These are phyloP conservation scores for Tylopilus subfusipes DNA, from an alignment of 768 basidiomycete genomes.

Conservation along the genomic window DNA sequence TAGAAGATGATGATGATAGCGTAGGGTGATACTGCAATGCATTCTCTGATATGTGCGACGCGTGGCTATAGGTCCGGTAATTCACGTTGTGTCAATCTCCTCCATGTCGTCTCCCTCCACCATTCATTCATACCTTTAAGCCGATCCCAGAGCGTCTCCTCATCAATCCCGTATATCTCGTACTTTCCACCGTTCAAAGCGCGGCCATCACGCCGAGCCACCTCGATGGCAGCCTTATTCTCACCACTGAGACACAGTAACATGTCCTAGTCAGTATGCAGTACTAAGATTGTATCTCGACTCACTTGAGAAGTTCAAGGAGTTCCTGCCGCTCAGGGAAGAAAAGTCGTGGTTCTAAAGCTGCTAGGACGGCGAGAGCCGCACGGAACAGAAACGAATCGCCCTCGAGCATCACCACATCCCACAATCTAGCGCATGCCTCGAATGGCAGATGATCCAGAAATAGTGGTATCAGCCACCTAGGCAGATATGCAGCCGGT, in stretches of 20 bases:
- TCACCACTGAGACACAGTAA: slow-evolving; percentile 55
- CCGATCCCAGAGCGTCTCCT: slow-evolving; percentile 81
- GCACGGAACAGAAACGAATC: slow-evolving; percentile 87
- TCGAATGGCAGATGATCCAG: slow-evolving; percentile 88
- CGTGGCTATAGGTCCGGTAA: slow-evolving; percentile 59
- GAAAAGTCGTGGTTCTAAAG: slow-evolving; percentile 82
- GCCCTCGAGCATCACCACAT: slow-evolving; percentile 82
- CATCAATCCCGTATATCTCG: slow-evolving; percentile 81
- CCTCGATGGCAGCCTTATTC: slow-evolving; percentile 78
- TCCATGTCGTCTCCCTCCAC: slow-evolving; percentile 95
- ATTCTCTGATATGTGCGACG: background rate
- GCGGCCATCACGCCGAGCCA: slow-evolving; percentile 69
- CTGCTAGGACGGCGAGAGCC: slow-evolving; percentile 75
- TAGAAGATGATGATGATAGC: slow-evolving; percentile 42
- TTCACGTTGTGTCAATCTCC: slow-evolving; percentile 74
- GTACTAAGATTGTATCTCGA: background rate
- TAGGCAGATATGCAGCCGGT: slow-evolving; percentile 75
- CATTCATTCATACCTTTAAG: slow-evolving; percentile 82
- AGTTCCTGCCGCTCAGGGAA: slow-evolving; percentile 82
- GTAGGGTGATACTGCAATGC: slow-evolving; percentile 13
- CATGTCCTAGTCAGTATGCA: slow-evolving; percentile 10
- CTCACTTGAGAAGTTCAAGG: slow-evolving; percentile 71
- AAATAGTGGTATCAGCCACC: slow-evolving; percentile 81
- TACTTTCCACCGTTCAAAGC: slow-evolving; percentile 70
- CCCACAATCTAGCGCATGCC: slow-evolving; percentile 86